A percentile compares a stretch with the other conserved stretches of the same genome.
phyloP scores from a whole-genome alignment of 768 basidiomycete species.

The Termitomyces titanicus region DNA sequence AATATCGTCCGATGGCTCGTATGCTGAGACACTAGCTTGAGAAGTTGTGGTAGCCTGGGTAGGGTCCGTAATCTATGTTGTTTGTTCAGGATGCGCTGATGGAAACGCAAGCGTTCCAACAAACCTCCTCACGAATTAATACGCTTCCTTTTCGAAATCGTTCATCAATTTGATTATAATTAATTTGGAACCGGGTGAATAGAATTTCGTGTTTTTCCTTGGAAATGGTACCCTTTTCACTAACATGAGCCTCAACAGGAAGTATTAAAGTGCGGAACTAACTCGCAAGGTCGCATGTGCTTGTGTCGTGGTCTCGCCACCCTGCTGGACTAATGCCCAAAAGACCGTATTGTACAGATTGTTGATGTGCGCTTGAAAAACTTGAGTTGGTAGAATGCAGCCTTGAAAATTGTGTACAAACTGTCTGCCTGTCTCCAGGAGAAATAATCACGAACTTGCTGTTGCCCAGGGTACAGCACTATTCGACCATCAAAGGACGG shows the following conservation, averaged over 20 bases:
- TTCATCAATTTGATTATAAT: conserved; percentile 76
- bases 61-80: conserved; percentile 5
- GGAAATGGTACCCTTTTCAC: conserved; percentile 77
- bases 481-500: conserved; percentile 93
- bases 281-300: conserved; percentile 83
- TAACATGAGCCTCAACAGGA: background rate
- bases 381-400: background rate
- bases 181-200: conserved; percentile 76
- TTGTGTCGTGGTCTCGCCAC: conserved; percentile 71
- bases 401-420: conserved; percentile 33
- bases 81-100: background rate
- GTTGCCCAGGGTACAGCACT: conserved; percentile 71
- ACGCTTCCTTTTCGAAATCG: conserved; percentile 85
- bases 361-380: conserved; percentile 83
- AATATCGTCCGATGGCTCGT: background rate
- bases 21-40: background rate
- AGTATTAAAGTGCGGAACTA: conserved; percentile 11
- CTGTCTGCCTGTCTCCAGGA: conserved; percentile 96
- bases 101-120: background rate
- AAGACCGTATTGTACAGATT: conserved; percentile 96
- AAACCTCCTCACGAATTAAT: conserved; percentile 64
- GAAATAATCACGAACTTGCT: conserved; percentile 86
- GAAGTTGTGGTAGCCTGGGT: background rate
- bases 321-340: conserved; percentile 88
- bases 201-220: conserved; percentile 91